phyloP scores from a whole-genome alignment of 2,329 filamentous ascomycete species.

The Bipolaris bicolor region DNA sequence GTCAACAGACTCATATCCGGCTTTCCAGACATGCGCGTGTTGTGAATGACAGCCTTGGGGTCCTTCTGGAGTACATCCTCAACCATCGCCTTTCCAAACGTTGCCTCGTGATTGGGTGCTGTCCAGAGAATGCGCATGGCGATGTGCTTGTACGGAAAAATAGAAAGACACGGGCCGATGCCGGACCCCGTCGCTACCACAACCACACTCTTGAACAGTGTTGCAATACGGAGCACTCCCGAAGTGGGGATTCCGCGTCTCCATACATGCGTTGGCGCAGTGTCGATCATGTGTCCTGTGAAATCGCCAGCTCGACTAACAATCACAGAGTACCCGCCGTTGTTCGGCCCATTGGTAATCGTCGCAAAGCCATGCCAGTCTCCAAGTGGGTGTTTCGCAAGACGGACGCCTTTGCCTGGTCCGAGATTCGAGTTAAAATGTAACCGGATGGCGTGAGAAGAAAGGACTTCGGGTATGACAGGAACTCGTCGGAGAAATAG shows the following conservation, averaged over 20 bases:
- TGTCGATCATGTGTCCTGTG: slow-evolving; percentile 42
- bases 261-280: slow-evolving; percentile 45
- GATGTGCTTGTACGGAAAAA: slow-evolving; percentile 57
- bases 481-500: slow-evolving; percentile 70
- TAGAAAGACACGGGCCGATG: slow-evolving; percentile 54
- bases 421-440: slow-evolving; percentile 53
- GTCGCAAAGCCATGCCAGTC: slow-evolving; percentile 51
- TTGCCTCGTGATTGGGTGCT: slow-evolving; percentile 66
- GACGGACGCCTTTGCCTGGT: slow-evolving; percentile 41
- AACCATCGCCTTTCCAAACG: slow-evolving; percentile 67
- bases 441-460: slow-evolving; percentile 73
- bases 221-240: slow-evolving; percentile 46
- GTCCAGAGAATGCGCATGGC: slow-evolving; percentile 74
- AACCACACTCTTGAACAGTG: slow-evolving; percentile 45
- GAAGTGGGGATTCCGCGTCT: slow-evolving; percentile 47
- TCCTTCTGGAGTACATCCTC: slow-evolving; percentile 66
- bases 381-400: slow-evolving; percentile 41
- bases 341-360: slow-evolving; percentile 41
- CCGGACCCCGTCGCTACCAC: slow-evolving; percentile 49
- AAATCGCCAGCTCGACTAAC: slow-evolving; percentile 50
- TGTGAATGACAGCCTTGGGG: slow-evolving; percentile 69
- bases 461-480: slow-evolving; percentile 72
- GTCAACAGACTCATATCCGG: slow-evolving; percentile 67
- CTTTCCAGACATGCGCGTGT: slow-evolving; percentile 67
- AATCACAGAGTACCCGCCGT: slow-evolving; percentile 43